Evolutionary conservation across 495 filamentous ascomycete genomes (phyloP).

Genomic region (Aspergillus cristatus): DNA sequence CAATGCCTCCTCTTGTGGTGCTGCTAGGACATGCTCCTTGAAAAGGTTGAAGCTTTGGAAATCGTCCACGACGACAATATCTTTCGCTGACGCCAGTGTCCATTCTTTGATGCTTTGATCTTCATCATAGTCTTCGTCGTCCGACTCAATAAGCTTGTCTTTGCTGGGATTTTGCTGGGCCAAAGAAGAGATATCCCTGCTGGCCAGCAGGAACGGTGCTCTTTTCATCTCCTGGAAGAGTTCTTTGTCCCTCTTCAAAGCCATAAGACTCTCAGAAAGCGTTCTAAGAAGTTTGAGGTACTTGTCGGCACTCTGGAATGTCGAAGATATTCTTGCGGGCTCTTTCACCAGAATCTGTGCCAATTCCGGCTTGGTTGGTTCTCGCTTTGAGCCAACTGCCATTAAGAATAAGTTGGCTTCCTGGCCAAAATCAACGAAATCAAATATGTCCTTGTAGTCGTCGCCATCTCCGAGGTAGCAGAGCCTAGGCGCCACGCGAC

Average conservation of each 20-base stretch:
- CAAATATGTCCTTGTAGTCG: constrained; percentile 80
- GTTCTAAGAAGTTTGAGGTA: constrained; percentile 74
- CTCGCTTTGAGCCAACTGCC: constrained; percentile 77
- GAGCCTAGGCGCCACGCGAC: constrained; percentile 50
- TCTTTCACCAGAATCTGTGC: constrained; percentile 68
- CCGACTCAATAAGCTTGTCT: constrained; percentile 16
- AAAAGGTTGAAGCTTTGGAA: constrained; percentile 78
- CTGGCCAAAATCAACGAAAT: constrained; percentile 88
- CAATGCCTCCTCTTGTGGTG: constrained; percentile 77
- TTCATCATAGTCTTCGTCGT: constrained; percentile 55
- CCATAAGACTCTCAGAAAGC: constrained; percentile 58
- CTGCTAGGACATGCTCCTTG: constrained; percentile 66
- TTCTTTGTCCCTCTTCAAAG: constrained; percentile 66
- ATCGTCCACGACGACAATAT: constrained; percentile 79
- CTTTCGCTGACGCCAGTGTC: constrained; percentile 55
- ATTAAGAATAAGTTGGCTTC: constrained; percentile 83
- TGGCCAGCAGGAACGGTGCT: constrained; percentile 72
- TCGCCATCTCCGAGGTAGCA: constrained; percentile 73
- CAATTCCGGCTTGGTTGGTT: constrained; percentile 79
- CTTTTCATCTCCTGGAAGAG: constrained; percentile 66
- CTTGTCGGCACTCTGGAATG: constrained; percentile 70
- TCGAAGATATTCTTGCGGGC: constrained; percentile 66
- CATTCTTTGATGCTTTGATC: constrained; percentile 67
- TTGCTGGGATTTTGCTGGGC: constrained; percentile 13
- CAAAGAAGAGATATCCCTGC: constrained; percentile 54